phyloP scores from a whole-genome alignment of 2,329 filamentous ascomycete species.

The Sphaerostilbella broomeana region DNA sequence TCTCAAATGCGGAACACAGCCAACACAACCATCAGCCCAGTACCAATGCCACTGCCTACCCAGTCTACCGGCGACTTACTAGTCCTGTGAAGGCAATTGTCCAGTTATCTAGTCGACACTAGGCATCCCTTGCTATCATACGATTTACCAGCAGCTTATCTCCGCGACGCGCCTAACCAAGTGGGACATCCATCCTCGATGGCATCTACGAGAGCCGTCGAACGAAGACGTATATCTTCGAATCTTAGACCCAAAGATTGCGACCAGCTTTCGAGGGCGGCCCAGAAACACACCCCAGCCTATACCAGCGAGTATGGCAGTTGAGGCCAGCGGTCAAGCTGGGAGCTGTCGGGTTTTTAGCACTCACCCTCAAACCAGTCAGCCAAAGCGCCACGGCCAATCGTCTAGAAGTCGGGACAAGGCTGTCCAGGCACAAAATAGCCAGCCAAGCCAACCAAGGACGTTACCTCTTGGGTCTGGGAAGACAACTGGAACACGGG shows the following conservation, averaged over 20 bases:
- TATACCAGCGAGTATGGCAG: slow-evolving; percentile 5
- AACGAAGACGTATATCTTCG: slow-evolving; percentile 4
- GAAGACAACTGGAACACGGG: not conserved
- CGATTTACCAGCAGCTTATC: slow-evolving; percentile 2
- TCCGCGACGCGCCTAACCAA: slow-evolving; percentile 1
- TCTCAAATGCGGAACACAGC: slow-evolving; percentile 7
- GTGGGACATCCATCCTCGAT: slow-evolving; percentile 6
- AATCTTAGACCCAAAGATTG: slow-evolving; percentile 11
- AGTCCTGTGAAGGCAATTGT: slow-evolving; percentile 11
- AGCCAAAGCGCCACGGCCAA: not conserved
- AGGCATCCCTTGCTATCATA: slow-evolving; percentile 1
- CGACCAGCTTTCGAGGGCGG: slow-evolving; percentile 2
- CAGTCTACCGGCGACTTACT: slow-evolving; percentile 10
- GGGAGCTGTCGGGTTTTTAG: too few species aligned
- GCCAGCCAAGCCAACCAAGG: too few species aligned
- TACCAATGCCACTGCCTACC: slow-evolving; percentile 10
- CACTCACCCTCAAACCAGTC: too few species aligned
- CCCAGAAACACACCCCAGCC: slow-evolving; percentile 6
- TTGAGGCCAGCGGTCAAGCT: too few species aligned
- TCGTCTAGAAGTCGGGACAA: not conserved
- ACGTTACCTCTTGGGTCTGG: not conserved
- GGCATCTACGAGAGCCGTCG: slow-evolving; percentile 6
- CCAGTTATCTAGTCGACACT: slow-evolving; percentile 12
- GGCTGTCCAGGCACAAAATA: too few species aligned
- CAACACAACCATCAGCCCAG: slow-evolving; percentile 6